Evolutionary conservation across 208 protist species (phyloP).

Genomic region (Crithidia fasciculata): DNA sequence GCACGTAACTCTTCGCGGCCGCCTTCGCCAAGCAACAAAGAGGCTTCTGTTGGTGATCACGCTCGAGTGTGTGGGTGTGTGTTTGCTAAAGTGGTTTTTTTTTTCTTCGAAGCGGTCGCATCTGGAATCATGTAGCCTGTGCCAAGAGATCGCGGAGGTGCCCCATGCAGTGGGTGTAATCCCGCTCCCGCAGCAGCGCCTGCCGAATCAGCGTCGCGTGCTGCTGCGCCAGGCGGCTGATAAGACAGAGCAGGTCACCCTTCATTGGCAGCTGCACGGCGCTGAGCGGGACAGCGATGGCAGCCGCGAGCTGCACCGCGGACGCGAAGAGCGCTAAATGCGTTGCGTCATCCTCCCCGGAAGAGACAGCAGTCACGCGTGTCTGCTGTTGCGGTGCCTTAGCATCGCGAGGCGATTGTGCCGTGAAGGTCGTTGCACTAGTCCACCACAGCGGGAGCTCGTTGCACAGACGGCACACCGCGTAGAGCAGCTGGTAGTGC

Average conservation of each 20-base stretch:
- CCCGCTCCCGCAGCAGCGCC: slow-evolving; percentile 24
- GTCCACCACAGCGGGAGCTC: slow-evolving; percentile 23
- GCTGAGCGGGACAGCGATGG: slow-evolving; percentile 37
- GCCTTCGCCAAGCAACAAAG: no score
- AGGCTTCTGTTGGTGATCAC: no score
- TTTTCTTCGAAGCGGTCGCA: no score
- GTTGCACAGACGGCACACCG: slow-evolving; percentile 36
- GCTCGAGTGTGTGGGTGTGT: neutral
- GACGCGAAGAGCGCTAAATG: slow-evolving; percentile 5
- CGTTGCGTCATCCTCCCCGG: no score
- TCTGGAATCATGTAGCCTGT: slow-evolving; percentile 27
- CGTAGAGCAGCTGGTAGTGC: slow-evolving; percentile 45
- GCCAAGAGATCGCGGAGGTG: slow-evolving; percentile 38
- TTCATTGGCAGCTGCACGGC: slow-evolving; percentile 53
- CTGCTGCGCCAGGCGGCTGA: slow-evolving; percentile 37
- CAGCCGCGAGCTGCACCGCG: slow-evolving; percentile 28
- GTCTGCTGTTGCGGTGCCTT: no score
- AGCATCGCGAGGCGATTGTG: neutral
- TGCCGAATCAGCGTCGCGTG: slow-evolving; percentile 14
- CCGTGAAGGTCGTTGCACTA: neutral
- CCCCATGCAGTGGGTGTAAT: slow-evolving; percentile 33
- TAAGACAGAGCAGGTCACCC: slow-evolving; percentile 48
- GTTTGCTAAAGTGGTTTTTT: neutral
- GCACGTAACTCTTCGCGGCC: no score
- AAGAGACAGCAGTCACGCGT: no score